phyloP scores from a whole-genome alignment of 2,329 filamentous ascomycete genomes.

The Diaporthe eres region DNA sequence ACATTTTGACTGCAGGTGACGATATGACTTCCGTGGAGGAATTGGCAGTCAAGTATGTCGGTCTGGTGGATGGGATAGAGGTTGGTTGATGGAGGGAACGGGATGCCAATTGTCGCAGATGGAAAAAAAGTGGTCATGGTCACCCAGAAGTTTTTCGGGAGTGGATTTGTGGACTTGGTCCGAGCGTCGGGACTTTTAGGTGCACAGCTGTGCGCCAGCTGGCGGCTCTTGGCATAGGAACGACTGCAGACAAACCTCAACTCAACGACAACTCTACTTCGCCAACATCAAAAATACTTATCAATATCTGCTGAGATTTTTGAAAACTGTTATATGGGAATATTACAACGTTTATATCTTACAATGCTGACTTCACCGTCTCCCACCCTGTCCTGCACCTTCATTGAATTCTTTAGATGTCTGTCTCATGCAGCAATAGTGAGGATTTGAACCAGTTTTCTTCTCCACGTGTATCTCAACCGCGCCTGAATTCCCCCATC shows the following conservation, averaged over 20 bases:
- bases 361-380: no score
- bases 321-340: no score
- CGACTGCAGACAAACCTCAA: no score
- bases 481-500: no score
- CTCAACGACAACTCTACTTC: background rate
- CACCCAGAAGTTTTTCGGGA: constrained; percentile 34
- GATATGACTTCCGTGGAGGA: constrained; percentile 44
- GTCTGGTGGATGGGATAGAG: constrained; percentile 42
- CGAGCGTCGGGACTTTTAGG: background rate
- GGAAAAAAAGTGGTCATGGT: constrained; percentile 19
- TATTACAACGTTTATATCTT: no score
- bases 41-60: constrained; percentile 42
- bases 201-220: constrained; percentile 23
- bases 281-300: background rate
- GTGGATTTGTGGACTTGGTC: constrained; percentile 35
- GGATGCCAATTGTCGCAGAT: constrained; percentile 11
- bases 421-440: no score
- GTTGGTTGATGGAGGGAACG: constrained; percentile 26
- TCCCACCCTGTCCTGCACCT: no score
- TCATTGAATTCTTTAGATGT: no score
- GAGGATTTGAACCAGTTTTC: no score
- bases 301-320: background rate
- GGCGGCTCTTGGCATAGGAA: background rate
- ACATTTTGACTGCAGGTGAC: constrained; percentile 68
- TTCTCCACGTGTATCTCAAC: no score